Percentiles rank a stretch among this genome's conserved stretches.
Conservation (phyloP, 192 early-diverging fungal genomes). For the Coemansia javaensis region DNA sequence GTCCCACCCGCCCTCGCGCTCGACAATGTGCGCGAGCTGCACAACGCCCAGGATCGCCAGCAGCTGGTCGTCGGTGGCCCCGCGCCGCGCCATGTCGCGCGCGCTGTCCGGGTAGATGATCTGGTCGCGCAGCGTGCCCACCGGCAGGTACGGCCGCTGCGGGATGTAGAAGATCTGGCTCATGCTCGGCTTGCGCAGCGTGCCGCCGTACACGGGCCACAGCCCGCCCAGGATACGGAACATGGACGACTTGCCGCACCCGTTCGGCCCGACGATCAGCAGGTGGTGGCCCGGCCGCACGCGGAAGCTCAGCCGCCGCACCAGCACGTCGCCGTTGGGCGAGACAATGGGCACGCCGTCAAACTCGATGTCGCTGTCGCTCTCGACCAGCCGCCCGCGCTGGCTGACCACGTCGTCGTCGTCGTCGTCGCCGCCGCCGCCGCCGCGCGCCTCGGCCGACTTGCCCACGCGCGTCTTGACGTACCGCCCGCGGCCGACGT, state of each 20-base stretch:
- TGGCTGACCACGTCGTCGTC: constrained; percentile 50
- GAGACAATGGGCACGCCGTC: constrained; percentile 88
- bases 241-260: constrained; percentile 88
- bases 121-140: constrained; percentile 94
- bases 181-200: constrained; percentile 66
- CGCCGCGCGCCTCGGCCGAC: constrained; percentile 14
- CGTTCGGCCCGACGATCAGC: constrained; percentile 92
- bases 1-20: constrained; percentile 89
- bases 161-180: constrained; percentile 97
- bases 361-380: constrained; percentile 78
- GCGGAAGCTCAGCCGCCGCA: constrained; percentile 79
- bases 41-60: constrained; percentile 76
- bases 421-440: constrained; percentile 10
- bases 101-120: constrained; percentile 93
- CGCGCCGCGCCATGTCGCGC: constrained; percentile 68
- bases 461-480: constrained; percentile 59
- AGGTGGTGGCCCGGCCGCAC: constrained; percentile 88
- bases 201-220: constrained; percentile 92
- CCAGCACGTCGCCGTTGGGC: constrained; percentile 90
- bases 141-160: constrained; percentile 93
- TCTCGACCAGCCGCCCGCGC: constrained; percentile 64
- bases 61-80: constrained; percentile 74
- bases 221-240: constrained; percentile 94
- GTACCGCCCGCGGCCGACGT: constrained; percentile 75
- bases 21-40: constrained; percentile 76